These are phyloP conservation scores for Penicillium sp. DNA, from an alignment of 2,329 filamentous ascomycete genomes.

Conservation along the genomic window DNA sequence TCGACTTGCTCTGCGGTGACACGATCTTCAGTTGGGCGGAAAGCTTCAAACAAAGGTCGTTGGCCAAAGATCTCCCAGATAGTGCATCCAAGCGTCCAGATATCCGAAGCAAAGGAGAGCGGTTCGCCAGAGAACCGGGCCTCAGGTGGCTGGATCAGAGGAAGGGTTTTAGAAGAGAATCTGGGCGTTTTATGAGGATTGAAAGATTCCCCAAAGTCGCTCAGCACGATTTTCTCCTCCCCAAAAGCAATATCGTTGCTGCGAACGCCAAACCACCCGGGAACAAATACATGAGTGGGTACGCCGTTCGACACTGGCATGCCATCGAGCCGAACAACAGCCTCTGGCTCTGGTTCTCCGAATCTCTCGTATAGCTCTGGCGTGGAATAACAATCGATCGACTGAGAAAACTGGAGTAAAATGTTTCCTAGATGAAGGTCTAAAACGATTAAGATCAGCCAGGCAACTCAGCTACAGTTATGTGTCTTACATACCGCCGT, in stretches of 20 bases:
- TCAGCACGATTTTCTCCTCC: constrained; percentile 15
- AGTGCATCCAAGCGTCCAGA: constrained; percentile 33
- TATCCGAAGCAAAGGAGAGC: constrained; percentile 30
- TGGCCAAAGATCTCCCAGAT: constrained; percentile 33
- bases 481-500: constrained; percentile 17
- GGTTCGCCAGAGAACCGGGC: constrained; percentile 13
- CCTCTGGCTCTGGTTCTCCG: constrained; percentile 22
- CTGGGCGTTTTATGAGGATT: constrained; percentile 1
- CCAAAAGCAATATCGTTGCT: constrained; percentile 7
- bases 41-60: constrained; percentile 20
- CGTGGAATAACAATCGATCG: constrained; percentile 26
- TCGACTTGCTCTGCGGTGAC: constrained; percentile 25
- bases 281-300: constrained; percentile 11
- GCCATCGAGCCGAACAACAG: constrained; percentile 12
- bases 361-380: constrained; percentile 29
- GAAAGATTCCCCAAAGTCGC: constrained; percentile 18
- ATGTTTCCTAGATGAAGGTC: constrained; percentile 24
- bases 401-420: constrained; percentile 12
- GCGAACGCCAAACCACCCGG: constrained; percentile 5
- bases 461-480: too few relatives aligned
- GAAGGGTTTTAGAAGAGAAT: constrained; percentile 7
- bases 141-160: constrained; percentile 11
- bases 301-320: constrained; percentile 9
- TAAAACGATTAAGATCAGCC: not conserved
- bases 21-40: constrained; percentile 19